Base-by-base conservation (phyloP, 2,329 filamentous ascomycete species). In the Rutstroemia sp. region DNA sequence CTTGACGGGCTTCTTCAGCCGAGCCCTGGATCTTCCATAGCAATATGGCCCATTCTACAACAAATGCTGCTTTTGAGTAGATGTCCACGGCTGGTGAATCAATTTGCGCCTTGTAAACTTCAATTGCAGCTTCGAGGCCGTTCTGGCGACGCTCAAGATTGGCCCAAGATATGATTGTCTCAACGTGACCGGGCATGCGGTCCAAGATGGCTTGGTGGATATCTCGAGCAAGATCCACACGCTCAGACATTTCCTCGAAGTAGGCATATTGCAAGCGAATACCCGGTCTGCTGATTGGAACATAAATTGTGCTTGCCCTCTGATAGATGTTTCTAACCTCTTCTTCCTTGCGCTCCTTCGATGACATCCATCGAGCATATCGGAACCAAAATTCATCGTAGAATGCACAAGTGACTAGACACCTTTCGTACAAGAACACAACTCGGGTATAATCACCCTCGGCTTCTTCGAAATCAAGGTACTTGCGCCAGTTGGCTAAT, bases 331-430 rank as follows among this genome's bases (percentile, higher is more conserved):
- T 92, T 57, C 94, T 87, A 5, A 92, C 86, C 68, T 96, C 92
- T 69, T 96, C 89, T 47, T 91, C 84, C 70, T 95, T 96, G 63
- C 79, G 84, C 1, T 82, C 74, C 68, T 95, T 89, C 0, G 83
- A 83, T 58, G 81, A 79, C 88, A 96, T 95, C 94, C 94, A 99
- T 42, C 92, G 80, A 16, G 88, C 89, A 72, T 96, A 99, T n/a
- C 94, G 87, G 66, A 95, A 84, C 94, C 94, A 99, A 72, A 97
- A 95, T 69, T 97, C 92, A 50, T 97, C 92, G 69, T 99, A 96
- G 63, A 95, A 87, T 16, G 94, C 92, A 67, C 89, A 95, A 0
- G 90, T 92, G 38, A 96, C 89, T 52, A 99, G 73, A 66, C 92
- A 97, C 51, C 94, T 86, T 75, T 99, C 94, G 69, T 99, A 97